Evolutionary conservation across 2,329 filamentous ascomycete species (phyloP), one percentile per base, ranked within the genome.

Genomic region (Xylariaceae sp.): DNA sequence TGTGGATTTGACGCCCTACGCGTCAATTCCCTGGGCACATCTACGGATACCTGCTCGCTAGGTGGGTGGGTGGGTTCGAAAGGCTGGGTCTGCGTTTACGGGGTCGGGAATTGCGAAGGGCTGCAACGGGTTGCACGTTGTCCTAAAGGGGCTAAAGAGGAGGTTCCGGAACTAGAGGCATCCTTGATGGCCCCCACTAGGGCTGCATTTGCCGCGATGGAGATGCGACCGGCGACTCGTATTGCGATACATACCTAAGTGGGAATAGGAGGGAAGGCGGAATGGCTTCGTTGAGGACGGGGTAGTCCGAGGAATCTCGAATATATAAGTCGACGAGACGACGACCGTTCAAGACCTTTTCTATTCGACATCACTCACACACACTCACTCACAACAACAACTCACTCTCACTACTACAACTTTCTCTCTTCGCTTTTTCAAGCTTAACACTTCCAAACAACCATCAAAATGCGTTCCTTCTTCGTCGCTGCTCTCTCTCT

Each of bases 401-500:
- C 34, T 13, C 9, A 2, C 37, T 13, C 34, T 13, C 9, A 2
- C 37, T 13, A 56, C 18, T 11, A 42, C 17, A 11, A 18, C 17
- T 37, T 5, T 1, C 7, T 45, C 15, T n/a, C 23, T n/a, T 9
- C 18, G 3, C 13, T 7, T 4, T 47, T 7, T 34, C 23, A 34
- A 42, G 10, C 3, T 47, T 17, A 23, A 8, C 15, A 17, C 39
- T n/a, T 30, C n/a, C 3, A 13, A 11, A 42, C 15, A 44, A 54
- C 51, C 42, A 0, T 15, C 23, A 64, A 60, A 54, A 65, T 66
- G 60, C 62, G 59, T 51, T 56, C 62, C 45, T 51, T 63, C 47
- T 34, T 63, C 37, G 56, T 57, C 13, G 44, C 64, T 35, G 49
- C 62, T 13, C 57, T 65, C 34, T 48, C 64, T 37, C 51, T 67